A percentile compares a stretch with the other conserved stretches of the same genome.
phyloP scores from a whole-genome alignment of 805 yeast genomes.

The Kazachstania viticola region DNA sequence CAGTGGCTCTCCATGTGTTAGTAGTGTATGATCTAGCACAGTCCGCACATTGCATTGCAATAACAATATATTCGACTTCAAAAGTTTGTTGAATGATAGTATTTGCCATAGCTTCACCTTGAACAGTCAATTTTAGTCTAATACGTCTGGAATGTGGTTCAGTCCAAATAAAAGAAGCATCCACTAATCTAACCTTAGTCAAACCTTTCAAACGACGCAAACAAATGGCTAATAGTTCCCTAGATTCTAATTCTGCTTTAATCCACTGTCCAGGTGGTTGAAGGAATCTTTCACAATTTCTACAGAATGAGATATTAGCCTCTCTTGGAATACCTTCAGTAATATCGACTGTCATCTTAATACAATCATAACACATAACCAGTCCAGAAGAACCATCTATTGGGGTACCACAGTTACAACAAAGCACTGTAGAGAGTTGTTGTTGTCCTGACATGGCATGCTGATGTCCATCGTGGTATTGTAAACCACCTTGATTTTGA shows the following conservation, averaged over 20 bases:
- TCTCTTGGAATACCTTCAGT: conserved; percentile 93
- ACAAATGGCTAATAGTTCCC: conserved; percentile 87
- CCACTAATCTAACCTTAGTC: conserved; percentile 73
- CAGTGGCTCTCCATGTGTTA: conserved; percentile 96
- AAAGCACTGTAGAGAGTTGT: conserved; percentile 68
- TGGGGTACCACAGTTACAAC: conserved; percentile 98
- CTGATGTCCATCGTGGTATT: conserved; percentile 25
- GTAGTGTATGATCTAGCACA: conserved; percentile 96
- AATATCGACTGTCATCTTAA: conserved; percentile 83
- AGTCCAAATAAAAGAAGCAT: conserved; percentile 96
- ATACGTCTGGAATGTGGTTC: conserved; percentile 97
- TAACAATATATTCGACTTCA: conserved; percentile 86
- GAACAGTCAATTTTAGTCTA: conserved; percentile 82
- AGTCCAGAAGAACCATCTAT: conserved; percentile 91
- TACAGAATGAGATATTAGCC: conserved; percentile 83
- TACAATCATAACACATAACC: conserved; percentile 96
- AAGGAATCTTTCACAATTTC: conserved; percentile 92
- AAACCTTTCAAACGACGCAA: conserved; percentile 80
- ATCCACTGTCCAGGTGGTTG: conserved; percentile 96
- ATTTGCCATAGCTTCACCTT: conserved; percentile 89
- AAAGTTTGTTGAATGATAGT: conserved; percentile 89
- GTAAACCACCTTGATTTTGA: conserved; percentile 3
- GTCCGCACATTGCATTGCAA: conserved; percentile 96
- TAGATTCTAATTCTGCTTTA: conserved; percentile 76
- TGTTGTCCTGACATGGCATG: conserved; percentile 37